Evolutionary conservation across 2,329 filamentous ascomycete species (phyloP).

Genomic region (Cladophialophora carrionii): DNA sequence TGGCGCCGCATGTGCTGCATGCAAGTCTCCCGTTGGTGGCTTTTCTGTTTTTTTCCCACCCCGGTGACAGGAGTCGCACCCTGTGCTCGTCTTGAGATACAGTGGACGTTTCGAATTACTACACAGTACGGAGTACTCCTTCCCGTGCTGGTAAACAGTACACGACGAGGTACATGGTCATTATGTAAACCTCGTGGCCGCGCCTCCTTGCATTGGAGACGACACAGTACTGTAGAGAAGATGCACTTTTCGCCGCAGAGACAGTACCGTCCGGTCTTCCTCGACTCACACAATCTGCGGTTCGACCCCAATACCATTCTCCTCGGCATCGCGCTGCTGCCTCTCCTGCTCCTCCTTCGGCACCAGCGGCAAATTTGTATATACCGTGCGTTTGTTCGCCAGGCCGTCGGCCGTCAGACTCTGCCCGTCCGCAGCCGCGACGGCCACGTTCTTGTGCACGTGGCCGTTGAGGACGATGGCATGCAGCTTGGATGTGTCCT

Average conservation of each 20-base stretch:
- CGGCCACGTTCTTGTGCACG: slow-evolving; percentile 17
- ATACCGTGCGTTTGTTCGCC: slow-evolving; percentile 11
- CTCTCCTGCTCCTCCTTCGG: slow-evolving; percentile 15
- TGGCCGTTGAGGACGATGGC: slow-evolving; percentile 21
- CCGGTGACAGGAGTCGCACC: too few relatives aligned
- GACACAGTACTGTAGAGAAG: too few relatives aligned
- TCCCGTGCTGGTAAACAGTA: too few relatives aligned
- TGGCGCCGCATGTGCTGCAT: neutral
- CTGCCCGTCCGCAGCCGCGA: slow-evolving; percentile 12
- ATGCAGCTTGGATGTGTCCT: slow-evolving; percentile 10
- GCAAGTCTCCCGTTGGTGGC: too few relatives aligned
- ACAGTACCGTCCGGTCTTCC: neutral
- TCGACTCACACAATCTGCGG: slow-evolving; percentile 7
- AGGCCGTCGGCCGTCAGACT: slow-evolving; percentile 13
- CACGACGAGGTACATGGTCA: too few relatives aligned
- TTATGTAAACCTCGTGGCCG: too few relatives aligned
- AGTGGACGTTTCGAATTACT: too few relatives aligned
- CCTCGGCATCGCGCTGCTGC: slow-evolving; percentile 3
- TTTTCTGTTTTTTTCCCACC: too few relatives aligned
- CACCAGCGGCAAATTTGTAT: slow-evolving; percentile 10
- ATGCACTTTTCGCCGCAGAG: neutral
- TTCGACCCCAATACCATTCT: slow-evolving; percentile 12
- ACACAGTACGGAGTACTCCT: too few relatives aligned
- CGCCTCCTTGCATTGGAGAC: too few relatives aligned
- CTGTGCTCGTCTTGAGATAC: too few relatives aligned